Base-by-base conservation (phyloP, 495 filamentous ascomycete species). In the Xylaria flabelliformis region DNA sequence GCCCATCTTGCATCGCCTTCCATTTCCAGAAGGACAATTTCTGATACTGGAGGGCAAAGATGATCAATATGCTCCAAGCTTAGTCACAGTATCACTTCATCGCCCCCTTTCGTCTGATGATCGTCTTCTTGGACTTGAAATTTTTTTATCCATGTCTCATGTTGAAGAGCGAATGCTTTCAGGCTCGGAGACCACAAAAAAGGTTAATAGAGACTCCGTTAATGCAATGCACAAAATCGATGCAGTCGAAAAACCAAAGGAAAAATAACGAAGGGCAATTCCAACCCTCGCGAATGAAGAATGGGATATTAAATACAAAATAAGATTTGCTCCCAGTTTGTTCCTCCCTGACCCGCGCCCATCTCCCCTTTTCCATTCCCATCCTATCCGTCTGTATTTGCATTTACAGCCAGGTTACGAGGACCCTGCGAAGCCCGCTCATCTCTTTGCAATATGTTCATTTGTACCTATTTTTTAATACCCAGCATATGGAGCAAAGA, bases 291-390 rank as follows among this genome's bases (percentile, higher is more conserved):
- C 61, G 24, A 63, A 24, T 42, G 41, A 71, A 71, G 42, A 73
- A 72, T 64, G 62, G 59, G 65, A 41, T 71, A 70, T 74, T 73
- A 76, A 68, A 73, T 74, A 80, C 66, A 77, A 74, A 73, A 73
- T 67, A 71, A 67, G 67, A 64, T 73, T 32, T 70, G 21, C 63
- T 39, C 44, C 41, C 56, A 46, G 13, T 36, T 51, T 48, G 19
- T 44, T 48, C 73, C 64, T 61, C 19, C 64, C 36, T 58, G 46
- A 63, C 13, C 48, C 64, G 63, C 58, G 12, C 15, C 41, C 55
- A 19, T 24, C 26, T 50, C 58, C 67, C 9, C n/a, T 15, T 59
- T 24, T 24, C 46, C 24, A 3, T 63, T 48, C 26, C 46, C 46
- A 6, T 34, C 12, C 46, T n/a, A n/a, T 32, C 53, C 69, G 12